These are phyloP conservation scores for Aspergillus funiculosus DNA, from an alignment of 495 filamentous ascomycete species.

Conservation along the genomic window DNA sequence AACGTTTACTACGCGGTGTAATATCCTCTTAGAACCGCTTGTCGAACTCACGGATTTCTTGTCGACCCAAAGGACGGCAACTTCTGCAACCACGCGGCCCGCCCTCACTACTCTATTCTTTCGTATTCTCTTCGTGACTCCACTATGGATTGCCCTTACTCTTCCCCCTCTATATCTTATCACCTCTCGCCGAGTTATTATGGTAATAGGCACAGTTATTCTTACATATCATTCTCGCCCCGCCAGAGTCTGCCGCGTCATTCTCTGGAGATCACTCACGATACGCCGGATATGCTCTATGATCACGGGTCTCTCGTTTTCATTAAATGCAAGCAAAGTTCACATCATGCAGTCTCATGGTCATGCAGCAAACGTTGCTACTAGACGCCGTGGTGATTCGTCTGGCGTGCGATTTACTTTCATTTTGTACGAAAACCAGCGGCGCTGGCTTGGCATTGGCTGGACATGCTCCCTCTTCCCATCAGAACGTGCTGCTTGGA, in stretches of 20 bases:
- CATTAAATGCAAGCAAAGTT: constrained; percentile 28
- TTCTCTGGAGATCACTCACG: constrained; percentile 81
- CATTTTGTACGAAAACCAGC: constrained; percentile 92
- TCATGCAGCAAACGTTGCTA: constrained; percentile 41
- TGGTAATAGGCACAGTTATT: constrained; percentile 71
- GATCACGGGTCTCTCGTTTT: constrained; percentile 75
- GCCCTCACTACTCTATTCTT: constrained; percentile 85
- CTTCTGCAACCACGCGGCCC: constrained; percentile 86
- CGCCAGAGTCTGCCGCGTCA: constrained; percentile 73
- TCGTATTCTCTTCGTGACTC: constrained; percentile 79
- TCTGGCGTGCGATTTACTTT: constrained; percentile 92
- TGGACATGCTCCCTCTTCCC: constrained; percentile 90
- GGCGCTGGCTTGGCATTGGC: constrained; percentile 88
- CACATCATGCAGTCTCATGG: constrained; percentile 38
- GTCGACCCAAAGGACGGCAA: constrained; percentile 84
- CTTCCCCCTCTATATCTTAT: constrained; percentile 79
- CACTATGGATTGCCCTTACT: constrained; percentile 77
- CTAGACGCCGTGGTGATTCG: constrained; percentile 50
- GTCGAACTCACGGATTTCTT: constrained; percentile 87
- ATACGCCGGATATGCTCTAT: constrained; percentile 60
- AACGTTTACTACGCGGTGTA: constrained; percentile 82
- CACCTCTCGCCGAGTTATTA: constrained; percentile 75
- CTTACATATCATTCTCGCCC: constrained; percentile 89
- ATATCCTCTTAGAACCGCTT: constrained; percentile 83
- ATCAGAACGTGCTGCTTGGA: constrained; percentile 86